A percentile compares a stretch with the other conserved stretches of the same genome.
Evolutionary conservation across 495 filamentous ascomycete genomes (phyloP).

Genomic region (Cercophora newfieldiana): DNA sequence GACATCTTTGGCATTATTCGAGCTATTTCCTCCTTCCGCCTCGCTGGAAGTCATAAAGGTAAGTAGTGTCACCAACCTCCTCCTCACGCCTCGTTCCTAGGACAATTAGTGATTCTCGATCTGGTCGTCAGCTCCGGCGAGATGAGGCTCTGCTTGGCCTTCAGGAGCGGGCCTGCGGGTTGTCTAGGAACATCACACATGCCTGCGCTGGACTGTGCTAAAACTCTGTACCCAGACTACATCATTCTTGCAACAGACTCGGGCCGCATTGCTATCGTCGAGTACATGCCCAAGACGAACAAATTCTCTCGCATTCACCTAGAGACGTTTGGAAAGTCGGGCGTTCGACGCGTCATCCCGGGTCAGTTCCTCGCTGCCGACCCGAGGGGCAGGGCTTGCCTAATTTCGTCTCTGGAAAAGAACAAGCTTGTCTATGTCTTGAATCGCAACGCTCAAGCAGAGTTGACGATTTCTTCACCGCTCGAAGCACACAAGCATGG

Average conservation of each 20-base stretch:
- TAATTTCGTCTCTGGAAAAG: conserved; percentile 94
- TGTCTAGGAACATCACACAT: conserved; percentile 8
- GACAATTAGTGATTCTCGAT: conserved; percentile 93
- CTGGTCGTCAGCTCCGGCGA: conserved; percentile 51
- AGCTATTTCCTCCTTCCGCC: conserved; percentile 78
- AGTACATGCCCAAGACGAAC: conserved; percentile 86
- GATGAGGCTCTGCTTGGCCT: conserved; percentile 25
- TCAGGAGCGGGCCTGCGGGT: conserved; percentile 30
- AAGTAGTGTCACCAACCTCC: conserved; percentile 49
- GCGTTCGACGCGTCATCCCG: conserved; percentile 89
- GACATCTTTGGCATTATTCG: conserved; percentile 96
- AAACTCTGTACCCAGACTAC: conserved; percentile 71
- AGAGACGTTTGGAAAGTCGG: conserved; percentile 97
- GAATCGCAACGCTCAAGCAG: conserved; percentile 90
- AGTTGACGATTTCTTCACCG: conserved; percentile 93
- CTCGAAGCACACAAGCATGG: conserved; percentile 98
- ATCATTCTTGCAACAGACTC: conserved; percentile 95
- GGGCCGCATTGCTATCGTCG: conserved; percentile 88
- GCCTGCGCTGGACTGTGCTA: conserved; percentile 35
- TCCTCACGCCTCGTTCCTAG: conserved; percentile 40
- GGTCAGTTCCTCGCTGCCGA: conserved; percentile 94
- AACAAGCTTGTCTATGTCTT: conserved; percentile 99
- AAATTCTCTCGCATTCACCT: conserved; percentile 86
- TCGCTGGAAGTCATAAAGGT: conserved; percentile 97
- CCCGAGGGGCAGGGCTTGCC: conserved; percentile 90